Evolutionary conservation across 2,329 filamentous ascomycete genomes (phyloP).

Genomic region (Allantophomopsis cytisporea): DNA sequence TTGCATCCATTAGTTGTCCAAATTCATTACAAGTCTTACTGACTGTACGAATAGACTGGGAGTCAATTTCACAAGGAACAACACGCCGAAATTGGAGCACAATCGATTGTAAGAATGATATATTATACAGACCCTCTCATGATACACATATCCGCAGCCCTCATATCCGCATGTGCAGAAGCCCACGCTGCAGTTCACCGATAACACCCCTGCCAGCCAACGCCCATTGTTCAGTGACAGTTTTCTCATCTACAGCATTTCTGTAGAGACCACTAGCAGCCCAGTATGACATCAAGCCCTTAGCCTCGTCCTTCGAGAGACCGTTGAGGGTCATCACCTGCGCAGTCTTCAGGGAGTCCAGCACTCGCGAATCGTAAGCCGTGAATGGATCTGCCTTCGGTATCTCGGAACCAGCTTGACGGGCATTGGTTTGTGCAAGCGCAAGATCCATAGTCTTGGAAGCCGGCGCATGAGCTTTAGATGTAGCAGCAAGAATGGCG

Average conservation of each 20-base stretch:
- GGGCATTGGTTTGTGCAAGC: slow-evolving; percentile 40
- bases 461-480: slow-evolving; percentile 53
- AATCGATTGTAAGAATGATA: no score
- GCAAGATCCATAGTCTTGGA: slow-evolving; percentile 56
- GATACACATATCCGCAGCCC: neutral
- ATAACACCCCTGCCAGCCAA: slow-evolving; percentile 69
- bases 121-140: no score
- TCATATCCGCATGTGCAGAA: slow-evolving; percentile 23
- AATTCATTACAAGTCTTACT: no score
- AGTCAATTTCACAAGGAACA: no score
- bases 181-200: slow-evolving; percentile 70
- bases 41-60: no score
- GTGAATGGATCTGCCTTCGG: slow-evolving; percentile 37
- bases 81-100: no score
- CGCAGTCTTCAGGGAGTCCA: slow-evolving; percentile 34
- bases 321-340: slow-evolving; percentile 47
- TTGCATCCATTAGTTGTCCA: no score
- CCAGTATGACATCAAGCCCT: slow-evolving; percentile 84
- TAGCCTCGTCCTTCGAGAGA: slow-evolving; percentile 60
- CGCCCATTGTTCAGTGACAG: slow-evolving; percentile 73
- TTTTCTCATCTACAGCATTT: slow-evolving; percentile 51
- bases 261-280: slow-evolving; percentile 72
- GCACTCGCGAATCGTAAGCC: slow-evolving; percentile 40
- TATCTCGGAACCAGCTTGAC: slow-evolving; percentile 19
- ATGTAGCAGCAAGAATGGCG: slow-evolving; percentile 62